A percentile compares a stretch with the other conserved stretches of the same genome.
These are phyloP conservation scores for Ophiostoma pallidulum DNA, from an alignment of 2,329 filamentous ascomycete species.

Conservation along the genomic window DNA sequence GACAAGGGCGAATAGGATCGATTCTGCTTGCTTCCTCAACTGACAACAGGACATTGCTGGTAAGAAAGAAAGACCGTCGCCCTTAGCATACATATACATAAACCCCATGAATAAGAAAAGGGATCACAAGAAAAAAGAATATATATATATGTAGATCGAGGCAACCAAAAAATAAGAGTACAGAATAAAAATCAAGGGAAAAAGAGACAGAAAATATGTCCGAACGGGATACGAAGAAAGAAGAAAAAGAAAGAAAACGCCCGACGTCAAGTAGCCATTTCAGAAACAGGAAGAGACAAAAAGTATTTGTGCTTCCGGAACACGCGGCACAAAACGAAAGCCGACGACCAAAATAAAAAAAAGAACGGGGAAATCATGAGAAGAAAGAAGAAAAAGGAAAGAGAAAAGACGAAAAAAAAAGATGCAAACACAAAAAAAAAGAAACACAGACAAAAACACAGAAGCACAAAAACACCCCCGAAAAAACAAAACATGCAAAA, in stretches of 20 bases:
- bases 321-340: not conserved
- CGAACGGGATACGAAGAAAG: not conserved
- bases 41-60: too few relatives aligned
- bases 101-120: slow-evolving; percentile 1
- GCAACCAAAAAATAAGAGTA: too few relatives aligned
- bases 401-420: not conserved
- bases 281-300: not conserved
- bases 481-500: not conserved
- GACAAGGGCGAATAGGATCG: too few relatives aligned
- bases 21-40: too few relatives aligned
- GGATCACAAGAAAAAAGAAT: not conserved
- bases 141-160: not conserved
- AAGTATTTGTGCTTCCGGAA: too few relatives aligned
- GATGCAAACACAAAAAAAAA: too few relatives aligned
- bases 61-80: too few relatives aligned
- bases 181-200: not conserved
- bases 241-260: not conserved
- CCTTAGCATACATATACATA: too few relatives aligned
- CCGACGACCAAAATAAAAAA: not conserved
- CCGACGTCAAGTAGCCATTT: not conserved
- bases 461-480: too few relatives aligned
- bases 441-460: not conserved
- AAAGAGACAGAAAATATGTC: not conserved
- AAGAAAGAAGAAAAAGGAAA: not conserved
- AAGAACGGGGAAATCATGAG: not conserved